Evolutionary conservation across 352 stramenopile genomes (phyloP), one percentile per base, ranked within the genome.

Genomic region (Pythium oligandrum): DNA sequence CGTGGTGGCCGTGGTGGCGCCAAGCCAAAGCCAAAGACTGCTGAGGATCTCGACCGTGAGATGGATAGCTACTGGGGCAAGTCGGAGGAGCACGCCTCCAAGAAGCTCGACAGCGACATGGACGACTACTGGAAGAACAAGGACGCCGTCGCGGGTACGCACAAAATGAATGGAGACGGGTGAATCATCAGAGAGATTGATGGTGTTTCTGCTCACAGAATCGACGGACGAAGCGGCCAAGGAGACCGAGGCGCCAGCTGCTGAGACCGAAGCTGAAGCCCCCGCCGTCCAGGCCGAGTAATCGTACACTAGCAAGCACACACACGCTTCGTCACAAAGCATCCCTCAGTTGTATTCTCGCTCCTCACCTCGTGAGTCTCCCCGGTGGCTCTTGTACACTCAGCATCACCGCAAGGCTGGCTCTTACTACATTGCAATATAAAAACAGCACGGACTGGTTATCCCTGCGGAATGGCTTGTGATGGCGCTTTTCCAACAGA

Each of bases 51-150:
- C 32, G 80, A 93, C 61, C 76, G 75, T 43, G 83, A 93, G 48
- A 91, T 93, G 83, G 83, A 93, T 73, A 82, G 54, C 33, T 93
- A 93, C 74, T 93, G 83, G 83, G 79, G 78, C 48, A 93, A 93
- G 66, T 91, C 80, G 51, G 69, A 76, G 57, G 83, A 93, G 64
- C 83, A 93, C 59, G 83, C 83, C 30, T 40, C 73, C 49, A 93
- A 93, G 75, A 90, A 89, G 64, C 59, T 93, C 33, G 83, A 93
- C 57, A 70, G 48, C 40, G 83, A 93, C 65, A 89, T 93, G 83
- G 80, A 93, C 61, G 73, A 90, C 59, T 93, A 93, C 71, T 93
- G 83, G 83, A 93, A 93, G 78, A 78, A 58, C 40, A 93, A 93
- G 70, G 73, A 78, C 43, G 69, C 74, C 17, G 17, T 26, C 17